Base-by-base conservation (phyloP, 1,139 yeast genomes). In the Eremothecium sinecaudum region DNA sequence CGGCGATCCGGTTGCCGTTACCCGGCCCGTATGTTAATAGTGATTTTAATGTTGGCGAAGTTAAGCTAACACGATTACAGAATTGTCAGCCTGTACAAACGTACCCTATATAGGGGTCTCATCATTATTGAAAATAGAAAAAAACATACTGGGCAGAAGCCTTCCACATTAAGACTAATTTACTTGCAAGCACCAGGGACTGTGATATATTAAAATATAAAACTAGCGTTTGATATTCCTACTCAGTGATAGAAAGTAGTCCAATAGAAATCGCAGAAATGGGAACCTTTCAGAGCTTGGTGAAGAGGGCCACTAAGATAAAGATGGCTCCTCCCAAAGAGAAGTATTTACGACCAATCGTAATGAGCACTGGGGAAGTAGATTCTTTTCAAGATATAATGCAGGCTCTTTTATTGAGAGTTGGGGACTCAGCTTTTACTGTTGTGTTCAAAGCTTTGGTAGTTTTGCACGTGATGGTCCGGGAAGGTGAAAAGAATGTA, bases 251-350 rank as follows among this genome's bases (percentile, higher is more conserved):
- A 24, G 31, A 18, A 18, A 3, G n/a, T 15, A 5, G 14, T 23
- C 8, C 11, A 11, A 23, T 14, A 25, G 28, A 12, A 6, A 13
- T 25, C 16, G 18, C n/a, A 17, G n/a, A 17, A 11, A 67, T 68
- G 73, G 65, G 73, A 7, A 67, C 72, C 1, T 69, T 62, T 45
- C 74, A 71, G 38, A 75, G 74, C 55, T 59, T 74, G 42, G 79
- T 75, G 36, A 74, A 73, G 63, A 78, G 84, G 32, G 86, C 84
- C 36, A 78, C 86, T n/a, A 78, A 78, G 59, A 67, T 63, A 15
- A 64, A 64, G 71, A 75, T 86, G 63, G 97, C 98, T n/a, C 95
- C 97, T 18, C 98, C 98, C 11, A 90, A 90, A 62, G 80, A 93
- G 28, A 90, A 92, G 56, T 92, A 90, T 55, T 79, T 87, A 37